Base-by-base conservation (phyloP, 352 stramenopile genomes). In the Globisporangium recalcitrans region DNA sequence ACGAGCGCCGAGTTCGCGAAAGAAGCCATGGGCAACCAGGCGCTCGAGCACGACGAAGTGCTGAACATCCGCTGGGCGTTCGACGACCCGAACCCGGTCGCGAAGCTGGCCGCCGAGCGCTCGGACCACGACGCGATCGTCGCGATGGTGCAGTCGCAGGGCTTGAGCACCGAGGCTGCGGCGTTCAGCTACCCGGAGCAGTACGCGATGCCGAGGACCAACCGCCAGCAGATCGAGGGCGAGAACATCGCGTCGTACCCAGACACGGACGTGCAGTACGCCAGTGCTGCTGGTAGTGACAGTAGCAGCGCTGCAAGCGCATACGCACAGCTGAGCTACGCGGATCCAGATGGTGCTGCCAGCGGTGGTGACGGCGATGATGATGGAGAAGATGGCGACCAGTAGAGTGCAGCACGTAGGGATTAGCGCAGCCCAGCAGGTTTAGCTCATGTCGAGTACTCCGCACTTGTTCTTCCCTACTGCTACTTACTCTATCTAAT, bases 51-150 rank as follows among this genome's bases (percentile, higher is more conserved):
- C 42, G 76, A 87, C 44, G 93, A 98, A 57, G 84, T 97, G 52
- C 74, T 98, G 10, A 96, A 97, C 70, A 74, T 98, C 24, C 80
- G 88, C 52, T 98, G 93, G 93, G 92, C 93, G 5, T 91, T 92
- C 64, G 92, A 97, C 52, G 93, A 98, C 60, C 93, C 93, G 29
- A 98, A 98, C 53, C 92, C 92, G 7, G 88, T 97, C 1, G 93
- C 93, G 2, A 92, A 97, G 70, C 71, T 96, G 42, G 82, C 93
- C 0, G 87, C 79, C 0, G 70, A 87, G 38, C 83, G 93, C 14
- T 85, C 90, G 1, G 88, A 98, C 64, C 78, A 82, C 22, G 93
- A 98, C 65, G 93, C 93, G 0, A 78, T 96, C 63, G 71, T 96
- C 13, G 80, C 88, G 4, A 93, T 94, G 74, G 75, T 96, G 47